Conservation (phyloP, 2,329 filamentous ascomycete genomes). For the Colletotrichum theobromicola region DNA sequence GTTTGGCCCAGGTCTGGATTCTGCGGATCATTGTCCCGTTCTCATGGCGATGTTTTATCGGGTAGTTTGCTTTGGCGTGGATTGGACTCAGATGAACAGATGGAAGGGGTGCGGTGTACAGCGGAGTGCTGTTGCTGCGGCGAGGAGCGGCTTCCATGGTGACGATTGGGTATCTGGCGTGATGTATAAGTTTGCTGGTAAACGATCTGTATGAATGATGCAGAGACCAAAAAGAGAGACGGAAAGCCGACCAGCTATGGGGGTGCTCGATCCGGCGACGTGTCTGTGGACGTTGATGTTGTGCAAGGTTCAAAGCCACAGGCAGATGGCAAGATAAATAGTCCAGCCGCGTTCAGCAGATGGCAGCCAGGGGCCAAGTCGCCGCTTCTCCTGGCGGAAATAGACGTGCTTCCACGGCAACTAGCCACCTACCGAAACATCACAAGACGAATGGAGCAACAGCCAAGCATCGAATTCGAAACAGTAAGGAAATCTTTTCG, state of each 20-base stretch:
- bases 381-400: background rate
- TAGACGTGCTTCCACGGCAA: background rate
- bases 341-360: background rate
- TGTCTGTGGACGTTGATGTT: background rate
- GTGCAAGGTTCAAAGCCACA: background rate
- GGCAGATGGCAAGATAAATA: background rate
- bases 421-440: background rate
- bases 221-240: slow-evolving; percentile 10
- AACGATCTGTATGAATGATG: background rate
- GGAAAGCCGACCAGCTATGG: background rate
- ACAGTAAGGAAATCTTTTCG: slow-evolving; percentile 9
- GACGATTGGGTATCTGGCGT: background rate
- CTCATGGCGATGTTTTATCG: background rate
- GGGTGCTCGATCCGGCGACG: background rate
- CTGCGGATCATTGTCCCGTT: background rate
- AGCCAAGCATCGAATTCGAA: background rate
- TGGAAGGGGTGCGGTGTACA: background rate
- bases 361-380: background rate
- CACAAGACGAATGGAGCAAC: background rate
- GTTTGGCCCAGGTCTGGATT: background rate
- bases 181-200: background rate
- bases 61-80: background rate
- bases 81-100: background rate
- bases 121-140: background rate
- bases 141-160: background rate